Evolutionary conservation across 495 filamentous ascomycete genomes (phyloP).

Genomic region (Tuber indicum): DNA sequence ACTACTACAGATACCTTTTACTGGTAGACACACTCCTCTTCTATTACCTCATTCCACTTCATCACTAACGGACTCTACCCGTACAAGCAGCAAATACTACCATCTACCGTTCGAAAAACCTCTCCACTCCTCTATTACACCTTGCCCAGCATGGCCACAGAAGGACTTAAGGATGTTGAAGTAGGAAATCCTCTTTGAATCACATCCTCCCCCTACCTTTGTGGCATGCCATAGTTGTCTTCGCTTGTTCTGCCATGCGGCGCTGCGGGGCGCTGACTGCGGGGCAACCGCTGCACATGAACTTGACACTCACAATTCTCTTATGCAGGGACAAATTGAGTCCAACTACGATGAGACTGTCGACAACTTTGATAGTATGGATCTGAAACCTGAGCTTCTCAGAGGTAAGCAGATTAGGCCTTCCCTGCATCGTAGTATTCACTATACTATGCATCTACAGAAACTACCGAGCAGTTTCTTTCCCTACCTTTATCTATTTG

Average conservation of each 20-base stretch:
- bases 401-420: conserved; percentile 62
- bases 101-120: background rate
- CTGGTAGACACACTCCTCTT: background rate
- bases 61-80: background rate
- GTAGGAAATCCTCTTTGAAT: conserved; percentile 21
- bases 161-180: conserved; percentile 42
- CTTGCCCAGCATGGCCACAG: conserved; percentile 41
- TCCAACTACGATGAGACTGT: conserved; percentile 99
- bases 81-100: background rate
- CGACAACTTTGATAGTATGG: conserved; percentile 98
- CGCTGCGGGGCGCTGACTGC: conserved; percentile 39
- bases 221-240: background rate
- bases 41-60: background rate
- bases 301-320: conserved; percentile 16
- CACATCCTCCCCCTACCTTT: background rate
- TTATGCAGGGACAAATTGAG: conserved; percentile 81
- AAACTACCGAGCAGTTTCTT: conserved; percentile 13
- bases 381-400: conserved; percentile 89
- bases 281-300: conserved; percentile 20
- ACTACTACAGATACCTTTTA: background rate
- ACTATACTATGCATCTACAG: conserved; percentile 6
- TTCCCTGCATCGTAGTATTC: conserved; percentile 6
- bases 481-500: background rate
- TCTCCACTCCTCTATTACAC: background rate
- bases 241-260: conserved; percentile 9